These are phyloP conservation scores for Aspergillus viridinutans DNA, from an alignment of 2,329 filamentous ascomycete genomes.

Conservation along the genomic window DNA sequence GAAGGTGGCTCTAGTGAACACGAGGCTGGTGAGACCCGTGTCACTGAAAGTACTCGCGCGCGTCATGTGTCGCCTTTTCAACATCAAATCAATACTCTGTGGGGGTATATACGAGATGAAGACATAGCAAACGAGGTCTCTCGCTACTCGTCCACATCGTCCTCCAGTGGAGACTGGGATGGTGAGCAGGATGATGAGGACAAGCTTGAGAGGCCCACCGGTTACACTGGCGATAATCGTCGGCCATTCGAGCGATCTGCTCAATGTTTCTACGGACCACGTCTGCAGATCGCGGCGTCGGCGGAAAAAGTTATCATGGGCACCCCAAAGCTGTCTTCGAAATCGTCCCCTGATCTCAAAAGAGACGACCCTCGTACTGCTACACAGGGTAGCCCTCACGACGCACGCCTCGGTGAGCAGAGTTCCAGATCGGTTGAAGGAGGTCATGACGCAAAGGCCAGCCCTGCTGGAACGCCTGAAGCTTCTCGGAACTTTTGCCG, in stretches of 20 bases:
- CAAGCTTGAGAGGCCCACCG: constrained; percentile 29
- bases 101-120: not conserved
- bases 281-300: constrained; percentile 22
- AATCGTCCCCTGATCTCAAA: not conserved
- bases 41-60: not conserved
- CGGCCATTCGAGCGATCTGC: constrained; percentile 5
- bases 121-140: not conserved
- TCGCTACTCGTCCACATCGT: constrained; percentile 6
- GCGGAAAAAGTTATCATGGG: constrained; percentile 28
- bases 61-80: constrained; percentile 9
- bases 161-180: constrained; percentile 5
- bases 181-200: constrained; percentile 23
- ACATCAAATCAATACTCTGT: not conserved
- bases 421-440: not conserved
- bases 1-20: not conserved
- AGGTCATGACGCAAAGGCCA: not conserved
- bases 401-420: not conserved
- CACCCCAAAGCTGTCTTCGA: not conserved
- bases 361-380: not conserved
- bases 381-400: not conserved
- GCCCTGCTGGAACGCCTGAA: not conserved
- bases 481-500: constrained; percentile 8
- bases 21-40: constrained; percentile 2
- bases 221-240: constrained; percentile 23
- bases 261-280: constrained; percentile 17